Percentiles rank a stretch among this genome's conserved stretches.
These are phyloP conservation scores for Penicillium brevicompactum DNA, from an alignment of 2,329 filamentous ascomycete genomes.

Conservation along the genomic window DNA sequence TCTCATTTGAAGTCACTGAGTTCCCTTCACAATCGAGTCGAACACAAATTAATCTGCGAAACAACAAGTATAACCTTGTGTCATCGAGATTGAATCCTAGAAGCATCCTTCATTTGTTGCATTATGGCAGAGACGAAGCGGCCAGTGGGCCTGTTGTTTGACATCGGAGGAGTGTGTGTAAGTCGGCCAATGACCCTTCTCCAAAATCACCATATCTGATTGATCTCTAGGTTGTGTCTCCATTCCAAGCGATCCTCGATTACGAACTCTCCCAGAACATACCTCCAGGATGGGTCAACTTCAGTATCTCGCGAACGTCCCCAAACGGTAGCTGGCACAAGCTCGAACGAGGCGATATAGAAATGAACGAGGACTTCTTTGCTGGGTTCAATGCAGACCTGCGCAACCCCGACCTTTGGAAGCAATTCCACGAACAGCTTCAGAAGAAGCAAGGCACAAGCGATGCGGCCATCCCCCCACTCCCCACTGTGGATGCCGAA, in stretches of 20 bases:
- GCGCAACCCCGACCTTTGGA: constrained; percentile 67
- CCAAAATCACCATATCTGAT: constrained; percentile 9
- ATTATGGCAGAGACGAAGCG: constrained; percentile 46
- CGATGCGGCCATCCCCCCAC: constrained; percentile 53
- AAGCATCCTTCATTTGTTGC: not conserved
- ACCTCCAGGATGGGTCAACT: constrained; percentile 88
- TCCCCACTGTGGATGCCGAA: constrained; percentile 75
- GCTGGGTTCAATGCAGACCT: constrained; percentile 74
- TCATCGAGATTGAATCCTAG: not conserved
- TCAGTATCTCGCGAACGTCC: constrained; percentile 76
- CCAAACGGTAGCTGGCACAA: constrained; percentile 85
- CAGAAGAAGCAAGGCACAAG: constrained; percentile 28
- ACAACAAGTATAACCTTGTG: not conserved
- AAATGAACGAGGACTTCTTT: constrained; percentile 76
- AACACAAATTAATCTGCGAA: not conserved
- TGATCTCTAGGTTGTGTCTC: constrained; percentile 72
- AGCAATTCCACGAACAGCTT: constrained; percentile 53
- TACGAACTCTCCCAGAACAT: constrained; percentile 79
- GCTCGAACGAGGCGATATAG: constrained; percentile 80
- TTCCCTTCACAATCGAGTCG: constrained; percentile 12
- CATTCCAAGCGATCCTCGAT: constrained; percentile 89
- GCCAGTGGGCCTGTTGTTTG: constrained; percentile 82
- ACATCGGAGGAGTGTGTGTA: constrained; percentile 97
- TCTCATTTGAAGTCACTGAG: constrained; percentile 3
- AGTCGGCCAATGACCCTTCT: constrained; percentile 37